Conservation (phyloP, 2,329 filamentous ascomycete species). For the Trichophyton schoenleinii region DNA sequence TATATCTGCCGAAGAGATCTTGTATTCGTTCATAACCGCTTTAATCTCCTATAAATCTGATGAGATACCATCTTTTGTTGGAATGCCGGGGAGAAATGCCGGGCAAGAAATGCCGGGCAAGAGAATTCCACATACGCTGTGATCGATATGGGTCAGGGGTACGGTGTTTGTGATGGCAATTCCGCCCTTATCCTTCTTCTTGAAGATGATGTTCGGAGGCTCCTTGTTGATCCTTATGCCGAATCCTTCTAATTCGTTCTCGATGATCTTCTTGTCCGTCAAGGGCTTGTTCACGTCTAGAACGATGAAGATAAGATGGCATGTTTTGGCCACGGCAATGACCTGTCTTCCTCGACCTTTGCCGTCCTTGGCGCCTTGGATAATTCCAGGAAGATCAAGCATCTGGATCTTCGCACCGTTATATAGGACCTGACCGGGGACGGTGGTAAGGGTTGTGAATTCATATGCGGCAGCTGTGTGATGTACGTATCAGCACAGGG, state of each 20-base stretch:
- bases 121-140: slow-evolving; percentile 43
- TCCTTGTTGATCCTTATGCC: slow-evolving; percentile 95
- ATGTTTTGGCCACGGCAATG: slow-evolving; percentile 97
- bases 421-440: slow-evolving; percentile 89
- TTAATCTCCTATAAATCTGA: slow-evolving; percentile 58
- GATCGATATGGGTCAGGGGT: slow-evolving; percentile 79
- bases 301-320: slow-evolving; percentile 96
- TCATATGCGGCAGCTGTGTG: slow-evolving; percentile 74
- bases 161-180: slow-evolving; percentile 93
- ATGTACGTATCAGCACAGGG: slow-evolving; percentile 5
- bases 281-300: slow-evolving; percentile 97
- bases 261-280: slow-evolving; percentile 92
- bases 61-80: background rate
- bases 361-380: slow-evolving; percentile 95
- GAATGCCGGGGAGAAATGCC: no score
- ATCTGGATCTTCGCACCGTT: slow-evolving; percentile 97
- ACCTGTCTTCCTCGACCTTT: slow-evolving; percentile 96
- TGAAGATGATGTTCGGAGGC: slow-evolving; percentile 97
- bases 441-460: slow-evolving; percentile 95
- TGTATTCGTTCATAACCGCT: slow-evolving; percentile 94
- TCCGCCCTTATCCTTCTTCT: slow-evolving; percentile 98
- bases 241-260: slow-evolving; percentile 89
- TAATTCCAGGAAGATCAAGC: slow-evolving; percentile 96
- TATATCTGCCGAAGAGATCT: slow-evolving; percentile 91
- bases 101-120: background rate